These are phyloP conservation scores for Penicillium fuscoglaucum DNA, from an alignment of 2,329 filamentous ascomycete species.

Conservation along the genomic window DNA sequence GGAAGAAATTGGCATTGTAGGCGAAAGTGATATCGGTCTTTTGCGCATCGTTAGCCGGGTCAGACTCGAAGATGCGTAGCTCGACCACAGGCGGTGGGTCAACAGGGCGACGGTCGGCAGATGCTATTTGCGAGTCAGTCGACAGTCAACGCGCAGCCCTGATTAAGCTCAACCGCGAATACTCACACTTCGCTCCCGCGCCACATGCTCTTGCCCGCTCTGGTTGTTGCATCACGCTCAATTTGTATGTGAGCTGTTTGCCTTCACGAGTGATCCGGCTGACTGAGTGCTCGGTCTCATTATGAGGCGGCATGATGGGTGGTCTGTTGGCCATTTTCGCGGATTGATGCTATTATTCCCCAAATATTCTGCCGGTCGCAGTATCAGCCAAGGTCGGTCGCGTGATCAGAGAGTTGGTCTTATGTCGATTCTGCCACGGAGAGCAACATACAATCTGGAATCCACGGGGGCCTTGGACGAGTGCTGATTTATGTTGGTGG, in stretches of 20 bases:
- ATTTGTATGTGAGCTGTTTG: constrained; percentile 73
- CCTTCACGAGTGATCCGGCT: constrained; percentile 70
- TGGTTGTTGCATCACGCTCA: constrained; percentile 90
- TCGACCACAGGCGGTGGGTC: constrained; percentile 95
- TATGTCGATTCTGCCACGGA: background rate
- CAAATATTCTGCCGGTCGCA: constrained; percentile 11
- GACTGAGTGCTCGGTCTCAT: constrained; percentile 56
- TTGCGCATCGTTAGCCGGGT: constrained; percentile 55
- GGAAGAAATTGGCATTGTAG: constrained; percentile 97
- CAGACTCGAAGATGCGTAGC: constrained; percentile 75
- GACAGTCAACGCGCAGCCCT: background rate
- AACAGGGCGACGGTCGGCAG: constrained; percentile 85
- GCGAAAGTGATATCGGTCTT: constrained; percentile 76
- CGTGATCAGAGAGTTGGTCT: background rate
- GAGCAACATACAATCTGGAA: background rate
- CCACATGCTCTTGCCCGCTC: constrained; percentile 93
- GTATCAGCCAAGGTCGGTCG: constrained; percentile 11
- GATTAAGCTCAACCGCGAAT: background rate
- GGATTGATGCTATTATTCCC: background rate
- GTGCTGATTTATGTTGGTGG: background rate
- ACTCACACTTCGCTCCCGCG: constrained; percentile 88
- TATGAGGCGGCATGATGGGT: constrained; percentile 43
- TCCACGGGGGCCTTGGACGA: background rate
- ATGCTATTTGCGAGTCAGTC: constrained; percentile 53
- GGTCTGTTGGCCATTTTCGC: constrained; percentile 46